Base-by-base conservation (phyloP, 345 rosid species). In the Camelina sativa region DNA sequence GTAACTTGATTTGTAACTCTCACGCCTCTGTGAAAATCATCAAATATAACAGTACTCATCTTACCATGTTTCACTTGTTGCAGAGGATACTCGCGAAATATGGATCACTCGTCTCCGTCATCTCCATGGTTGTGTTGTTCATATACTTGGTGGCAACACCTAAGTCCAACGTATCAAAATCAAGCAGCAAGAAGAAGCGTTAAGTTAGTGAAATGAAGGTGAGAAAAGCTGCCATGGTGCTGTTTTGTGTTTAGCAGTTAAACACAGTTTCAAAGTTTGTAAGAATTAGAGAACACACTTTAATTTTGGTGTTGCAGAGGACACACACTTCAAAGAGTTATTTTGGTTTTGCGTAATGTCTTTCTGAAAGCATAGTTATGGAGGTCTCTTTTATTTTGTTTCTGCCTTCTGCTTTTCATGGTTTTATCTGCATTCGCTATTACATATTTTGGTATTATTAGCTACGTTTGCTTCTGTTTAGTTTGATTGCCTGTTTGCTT, bases 151-250 rank as follows among this genome's bases (percentile, higher is more conserved):
- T 96, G 38, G 67, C 81, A 46, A 57, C 82, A 34, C 98, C 98
- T 10, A 93, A 86, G 82, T 86, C 97, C 32, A 77, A 59, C 47
- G 67, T 61, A n/a, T 83, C 88, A 25, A 92, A 86, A 78, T 85
- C 80, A 9, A 76, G 90, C 91, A 80, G 89, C 97, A 95, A 90
- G 89, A 95, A 95, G 87, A 96, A 73, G 85, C 96, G 96, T 23
- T 92, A 69, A 78, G 65, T 7, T 40, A n/a, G 23, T 56, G 72
- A 63, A 3, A 64, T 38, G 53, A 69, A 62, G 60, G 13, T 35
- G 74, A 34, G 61, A 47, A 61, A 37, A 12, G 44, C 52, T 62
- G 74, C 41, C 55, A 62, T 35, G 65, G 54, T 71, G 55, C 43
- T 53, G 38, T 46, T 13, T 40, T 64, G 47, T 76, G 80, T 70